A percentile compares a stretch with the other conserved stretches of the same genome.
Conservation (phyloP, 805 yeast genomes). For the Spathaspora arborariae region DNA sequence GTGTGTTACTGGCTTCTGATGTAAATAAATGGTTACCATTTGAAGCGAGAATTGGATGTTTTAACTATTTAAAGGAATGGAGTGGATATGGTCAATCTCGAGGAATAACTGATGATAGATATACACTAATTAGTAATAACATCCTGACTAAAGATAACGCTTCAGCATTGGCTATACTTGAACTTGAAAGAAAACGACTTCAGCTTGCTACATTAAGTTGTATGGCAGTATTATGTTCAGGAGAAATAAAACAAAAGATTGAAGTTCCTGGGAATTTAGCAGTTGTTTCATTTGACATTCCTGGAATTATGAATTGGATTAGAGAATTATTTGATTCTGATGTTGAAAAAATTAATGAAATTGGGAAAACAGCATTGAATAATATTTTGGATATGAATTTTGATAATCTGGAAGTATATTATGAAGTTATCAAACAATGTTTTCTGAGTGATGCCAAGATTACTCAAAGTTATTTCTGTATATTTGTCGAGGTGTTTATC, state of each 20-base stretch:
- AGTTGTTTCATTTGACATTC: constrained; percentile 65
- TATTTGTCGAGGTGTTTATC: constrained; percentile 63
- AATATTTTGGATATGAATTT: constrained; percentile 64
- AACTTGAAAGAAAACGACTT: constrained; percentile 68
- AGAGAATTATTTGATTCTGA: constrained; percentile 61
- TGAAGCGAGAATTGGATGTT: constrained; percentile 79
- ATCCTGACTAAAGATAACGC: constrained; percentile 31
- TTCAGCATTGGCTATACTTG: constrained; percentile 70
- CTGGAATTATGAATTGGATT: constrained; percentile 75
- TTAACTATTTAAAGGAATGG: constrained; percentile 86
- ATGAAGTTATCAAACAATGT: constrained; percentile 68
- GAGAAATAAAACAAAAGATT: constrained; percentile 55
- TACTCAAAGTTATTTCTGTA: constrained; percentile 67
- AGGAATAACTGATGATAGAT: constrained; percentile 60
- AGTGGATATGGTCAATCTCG: constrained; percentile 80
- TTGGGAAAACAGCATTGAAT: constrained; percentile 69
- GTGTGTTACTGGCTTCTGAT: constrained; percentile 40
- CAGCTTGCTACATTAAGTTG: constrained; percentile 73
- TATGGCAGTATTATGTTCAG: constrained; percentile 78
- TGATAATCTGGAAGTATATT: constrained; percentile 46
- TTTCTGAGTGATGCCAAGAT: constrained; percentile 40
- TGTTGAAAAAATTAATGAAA: constrained; percentile 51
- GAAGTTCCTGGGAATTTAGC: constrained; percentile 46
- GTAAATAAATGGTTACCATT: constrained; percentile 68
- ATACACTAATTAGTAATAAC: constrained; percentile 48